Evolutionary conservation across 495 filamentous ascomycete genomes (phyloP).

Genomic region (Wilcoxina mikolae): DNA sequence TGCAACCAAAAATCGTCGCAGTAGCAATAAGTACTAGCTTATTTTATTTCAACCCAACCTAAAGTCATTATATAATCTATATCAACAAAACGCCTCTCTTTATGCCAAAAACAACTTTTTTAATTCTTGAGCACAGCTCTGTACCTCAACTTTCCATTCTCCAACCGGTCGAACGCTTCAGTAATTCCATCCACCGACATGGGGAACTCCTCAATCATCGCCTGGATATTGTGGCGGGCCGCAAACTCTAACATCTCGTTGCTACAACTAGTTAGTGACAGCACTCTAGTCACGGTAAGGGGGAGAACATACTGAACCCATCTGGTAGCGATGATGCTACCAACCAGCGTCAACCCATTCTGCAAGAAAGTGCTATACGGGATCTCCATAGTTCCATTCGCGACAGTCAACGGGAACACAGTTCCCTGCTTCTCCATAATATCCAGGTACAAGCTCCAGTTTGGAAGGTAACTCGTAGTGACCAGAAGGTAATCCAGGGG

Average conservation of each 20-base stretch:
- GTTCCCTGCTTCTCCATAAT: constrained; percentile 35
- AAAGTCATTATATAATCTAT: no score
- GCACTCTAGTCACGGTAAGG: not conserved
- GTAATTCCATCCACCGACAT: constrained; percentile 41
- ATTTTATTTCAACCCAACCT: no score
- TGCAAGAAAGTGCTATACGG: constrained; percentile 39
- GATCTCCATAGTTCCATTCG: constrained; percentile 36
- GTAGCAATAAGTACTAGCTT: no score
- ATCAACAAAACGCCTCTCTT: no score
- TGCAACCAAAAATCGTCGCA: no score
- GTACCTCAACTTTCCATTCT: constrained; percentile 44
- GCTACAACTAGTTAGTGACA: constrained; percentile 12
- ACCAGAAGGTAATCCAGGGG: constrained; percentile 36
- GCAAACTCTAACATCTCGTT: constrained; percentile 46
- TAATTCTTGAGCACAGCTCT: constrained; percentile 34
- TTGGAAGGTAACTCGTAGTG: constrained; percentile 34
- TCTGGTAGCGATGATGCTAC: constrained; percentile 39
- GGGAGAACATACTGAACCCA: constrained; percentile 19
- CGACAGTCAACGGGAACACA: constrained; percentile 41
- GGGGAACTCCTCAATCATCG: constrained; percentile 42
- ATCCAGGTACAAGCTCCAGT: constrained; percentile 31
- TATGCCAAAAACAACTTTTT: no score
- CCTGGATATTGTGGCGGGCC: constrained; percentile 40
- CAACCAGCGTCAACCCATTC: constrained; percentile 39
- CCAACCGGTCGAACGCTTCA: constrained; percentile 38